Evolutionary conservation across 345 rosid species (phyloP).

Genomic region (Rhizophora mangle): DNA sequence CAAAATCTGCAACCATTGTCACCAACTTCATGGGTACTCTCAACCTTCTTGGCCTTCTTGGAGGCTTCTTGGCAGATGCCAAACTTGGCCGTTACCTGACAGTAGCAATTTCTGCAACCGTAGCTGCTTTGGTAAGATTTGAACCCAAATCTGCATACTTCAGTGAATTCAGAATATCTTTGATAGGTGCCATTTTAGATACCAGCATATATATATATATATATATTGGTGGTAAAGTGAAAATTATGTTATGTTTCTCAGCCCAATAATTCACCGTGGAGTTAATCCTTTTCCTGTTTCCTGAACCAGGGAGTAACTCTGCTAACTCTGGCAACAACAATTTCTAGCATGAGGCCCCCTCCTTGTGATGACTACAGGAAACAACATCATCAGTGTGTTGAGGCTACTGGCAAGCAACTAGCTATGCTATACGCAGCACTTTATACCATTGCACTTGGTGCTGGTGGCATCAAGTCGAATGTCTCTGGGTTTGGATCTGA

Average conservation of each 20-base stretch:
- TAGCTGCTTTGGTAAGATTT: conserved; percentile 61
- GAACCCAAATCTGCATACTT: no score
- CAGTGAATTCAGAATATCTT: no score
- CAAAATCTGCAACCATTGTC: conserved; percentile 76
- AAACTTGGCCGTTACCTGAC: conserved; percentile 77
- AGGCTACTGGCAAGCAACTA: conserved; percentile 63
- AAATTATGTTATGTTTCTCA: no score
- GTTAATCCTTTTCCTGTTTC: neutral
- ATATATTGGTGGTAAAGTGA: no score
- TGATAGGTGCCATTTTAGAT: no score
- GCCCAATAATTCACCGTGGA: no score
- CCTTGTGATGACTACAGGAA: conserved; percentile 53
- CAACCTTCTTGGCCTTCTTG: conserved; percentile 75
- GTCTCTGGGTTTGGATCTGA: conserved; percentile 95
- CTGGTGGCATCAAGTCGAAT: conserved; percentile 88
- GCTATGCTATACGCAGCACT: conserved; percentile 73
- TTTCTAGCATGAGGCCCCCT: conserved; percentile 78
- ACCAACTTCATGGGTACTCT: conserved; percentile 95
- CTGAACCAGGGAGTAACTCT: conserved; percentile 57
- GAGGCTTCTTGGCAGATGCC: conserved; percentile 94
- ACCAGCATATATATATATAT: no score
- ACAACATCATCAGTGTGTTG: conserved; percentile 59
- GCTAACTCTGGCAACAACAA: conserved; percentile 62
- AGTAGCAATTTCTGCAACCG: conserved; percentile 57
- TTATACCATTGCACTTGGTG: conserved; percentile 75